A percentile compares a stretch with the other conserved stretches of the same genome.
phyloP scores from a whole-genome alignment of 2,329 filamentous ascomycete genomes.

The Fusarium pseudograminearum region DNA sequence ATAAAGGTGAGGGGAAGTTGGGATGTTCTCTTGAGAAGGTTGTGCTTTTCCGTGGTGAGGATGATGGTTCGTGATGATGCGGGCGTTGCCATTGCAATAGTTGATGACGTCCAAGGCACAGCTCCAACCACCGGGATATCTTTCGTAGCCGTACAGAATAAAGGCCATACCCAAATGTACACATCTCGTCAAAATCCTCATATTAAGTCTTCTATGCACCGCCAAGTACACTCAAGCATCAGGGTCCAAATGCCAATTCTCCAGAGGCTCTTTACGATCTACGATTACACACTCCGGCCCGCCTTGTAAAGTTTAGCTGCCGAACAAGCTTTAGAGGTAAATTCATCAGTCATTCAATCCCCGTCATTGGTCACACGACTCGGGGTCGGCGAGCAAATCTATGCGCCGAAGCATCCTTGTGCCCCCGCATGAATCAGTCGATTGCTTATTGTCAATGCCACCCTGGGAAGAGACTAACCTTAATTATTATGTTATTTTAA shows the following conservation, averaged over 20 bases:
- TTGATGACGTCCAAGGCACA: background rate
- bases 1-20: constrained; percentile 15
- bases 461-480: background rate
- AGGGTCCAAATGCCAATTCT: constrained; percentile 16
- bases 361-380: constrained; percentile 2
- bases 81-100: background rate
- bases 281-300: constrained; percentile 11
- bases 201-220: accelerated
- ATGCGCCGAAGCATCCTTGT: constrained; percentile 20
- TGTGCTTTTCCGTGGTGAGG: constrained; percentile 10
- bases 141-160: no score
- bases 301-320: constrained; percentile 29
- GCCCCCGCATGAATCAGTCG: constrained; percentile 25
- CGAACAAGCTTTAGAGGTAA: constrained; percentile 17
- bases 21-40: background rate
- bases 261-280: constrained; percentile 17
- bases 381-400: constrained; percentile 33
- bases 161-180: no score
- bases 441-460: constrained; percentile 17
- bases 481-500: background rate
- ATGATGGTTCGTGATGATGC: background rate
- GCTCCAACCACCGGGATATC: accelerated
- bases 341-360: background rate
- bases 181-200: no score
- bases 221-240: background rate